A percentile compares a stretch with the other conserved stretches of the same genome.
Conservation (phyloP, 176 grass and related monocot species). For the Neostapfia colusana region DNA sequence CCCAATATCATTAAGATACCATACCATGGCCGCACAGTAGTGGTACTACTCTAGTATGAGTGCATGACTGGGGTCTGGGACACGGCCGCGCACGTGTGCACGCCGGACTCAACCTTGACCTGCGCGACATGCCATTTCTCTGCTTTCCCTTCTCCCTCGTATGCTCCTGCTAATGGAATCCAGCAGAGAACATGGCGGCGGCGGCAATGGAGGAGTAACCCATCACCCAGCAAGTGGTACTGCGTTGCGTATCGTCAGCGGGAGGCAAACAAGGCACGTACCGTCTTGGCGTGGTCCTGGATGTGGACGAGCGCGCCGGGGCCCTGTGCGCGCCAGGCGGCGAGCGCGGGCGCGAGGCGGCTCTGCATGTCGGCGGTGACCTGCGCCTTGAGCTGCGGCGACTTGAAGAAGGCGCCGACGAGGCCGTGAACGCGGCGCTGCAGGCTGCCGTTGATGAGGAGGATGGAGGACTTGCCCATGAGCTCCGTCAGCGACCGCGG, state of each 20-base stretch:
- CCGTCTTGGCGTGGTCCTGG: constrained; percentile 88
- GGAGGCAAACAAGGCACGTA: neutral
- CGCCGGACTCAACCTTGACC: constrained; percentile 35
- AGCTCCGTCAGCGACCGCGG: constrained; percentile 88
- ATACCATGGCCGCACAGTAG: neutral
- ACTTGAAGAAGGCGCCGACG: constrained; percentile 89
- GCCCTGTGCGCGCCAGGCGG: constrained; percentile 11
- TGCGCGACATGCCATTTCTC: constrained; percentile 38
- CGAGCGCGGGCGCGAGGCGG: constrained; percentile 37
- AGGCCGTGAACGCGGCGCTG: constrained; percentile 85
- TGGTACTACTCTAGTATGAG: constrained; percentile 6
- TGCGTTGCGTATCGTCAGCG: neutral
- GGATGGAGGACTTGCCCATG: constrained; percentile 96
- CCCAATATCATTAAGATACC: constrained; percentile 48
- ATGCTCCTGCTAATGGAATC: neutral
- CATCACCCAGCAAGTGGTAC: neutral
- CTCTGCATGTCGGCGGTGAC: constrained; percentile 89
- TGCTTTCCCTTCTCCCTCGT: neutral
- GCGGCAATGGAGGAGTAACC: neutral
- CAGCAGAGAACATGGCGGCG: neutral
- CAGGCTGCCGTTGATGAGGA: constrained; percentile 80
- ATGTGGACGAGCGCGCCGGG: constrained; percentile 58
- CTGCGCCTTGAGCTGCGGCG: constrained; percentile 69
- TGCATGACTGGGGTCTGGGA: neutral
- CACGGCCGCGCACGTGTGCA: constrained; percentile 87